Percentiles rank a stretch among this genome's conserved stretches.
Evolutionary conservation across 2,329 filamentous ascomycete species (phyloP).

Genomic region (Talaromyces pinophilus): DNA sequence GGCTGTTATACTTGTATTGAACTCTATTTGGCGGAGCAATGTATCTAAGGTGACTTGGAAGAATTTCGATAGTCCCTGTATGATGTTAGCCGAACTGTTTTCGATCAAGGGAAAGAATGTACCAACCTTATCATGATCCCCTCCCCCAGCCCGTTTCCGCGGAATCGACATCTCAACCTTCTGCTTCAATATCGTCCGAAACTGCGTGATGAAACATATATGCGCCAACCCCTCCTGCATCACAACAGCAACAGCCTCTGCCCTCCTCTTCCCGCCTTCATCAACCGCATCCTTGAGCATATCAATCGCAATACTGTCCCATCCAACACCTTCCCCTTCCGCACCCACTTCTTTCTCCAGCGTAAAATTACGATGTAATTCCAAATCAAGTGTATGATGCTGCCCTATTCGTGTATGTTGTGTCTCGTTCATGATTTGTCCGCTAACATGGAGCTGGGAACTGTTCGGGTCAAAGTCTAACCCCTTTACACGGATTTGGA

Average conservation of each 20-base stretch:
- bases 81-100: neutral
- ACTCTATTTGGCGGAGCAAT: conserved; percentile 75
- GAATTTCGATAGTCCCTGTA: conserved; percentile 69
- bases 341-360: conserved; percentile 71
- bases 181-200: conserved; percentile 52
- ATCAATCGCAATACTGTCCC: conserved; percentile 85
- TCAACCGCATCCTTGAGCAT: conserved; percentile 77
- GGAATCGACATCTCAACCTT: conserved; percentile 52
- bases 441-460: conserved; percentile 68
- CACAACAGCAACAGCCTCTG: conserved; percentile 83
- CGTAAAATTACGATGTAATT: conserved; percentile 83
- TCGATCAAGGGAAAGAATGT: neutral
- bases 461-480: conserved; percentile 70
- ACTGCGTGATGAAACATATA: conserved; percentile 55
- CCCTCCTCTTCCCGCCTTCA: conserved; percentile 67
- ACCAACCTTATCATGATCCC: conserved; percentile 52
- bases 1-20: conserved; percentile 51
- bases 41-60: conserved; percentile 75
- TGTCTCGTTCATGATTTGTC: conserved; percentile 66
- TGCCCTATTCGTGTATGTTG: conserved; percentile 66
- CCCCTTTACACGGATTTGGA: conserved; percentile 65
- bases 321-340: conserved; percentile 56
- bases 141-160: conserved; percentile 49
- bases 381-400: conserved; percentile 76
- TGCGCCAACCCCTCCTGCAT: conserved; percentile 73